A percentile compares a stretch with the other conserved stretches of the same genome.
These are phyloP conservation scores for Cerrena zonata DNA, from an alignment of 1,284 basidiomycete species.

Conservation along the genomic window DNA sequence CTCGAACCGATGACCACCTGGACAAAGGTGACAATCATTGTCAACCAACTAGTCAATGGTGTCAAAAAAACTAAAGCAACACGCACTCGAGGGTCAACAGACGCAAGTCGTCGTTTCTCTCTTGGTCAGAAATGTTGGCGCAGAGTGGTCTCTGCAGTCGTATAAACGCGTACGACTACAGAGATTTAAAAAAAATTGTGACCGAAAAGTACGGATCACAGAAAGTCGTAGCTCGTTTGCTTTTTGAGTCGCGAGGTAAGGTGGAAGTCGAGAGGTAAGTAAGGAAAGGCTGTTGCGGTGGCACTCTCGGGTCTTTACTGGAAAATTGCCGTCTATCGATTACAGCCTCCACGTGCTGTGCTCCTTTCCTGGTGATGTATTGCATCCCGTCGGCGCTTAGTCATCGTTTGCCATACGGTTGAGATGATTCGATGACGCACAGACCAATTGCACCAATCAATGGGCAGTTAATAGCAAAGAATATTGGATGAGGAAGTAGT, in stretches of 20 bases:
- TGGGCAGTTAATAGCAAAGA: too few relatives aligned
- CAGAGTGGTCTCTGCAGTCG: constrained; percentile 35
- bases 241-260: neutral
- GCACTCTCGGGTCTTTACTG: constrained; percentile 3
- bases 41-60: constrained; percentile 3
- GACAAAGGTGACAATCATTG: too few relatives aligned
- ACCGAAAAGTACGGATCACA: too few relatives aligned
- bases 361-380: neutral
- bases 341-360: neutral
- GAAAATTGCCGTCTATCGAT: constrained; percentile 3
- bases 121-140: constrained; percentile 66
- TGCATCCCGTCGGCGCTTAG: neutral
- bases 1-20: constrained; percentile 78
- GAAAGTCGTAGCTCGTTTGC: too few relatives aligned
- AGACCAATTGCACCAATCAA: neutral
- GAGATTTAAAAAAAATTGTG: constrained; percentile 20
- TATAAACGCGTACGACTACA: constrained; percentile 32
- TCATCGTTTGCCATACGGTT: neutral
- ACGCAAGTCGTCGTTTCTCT: constrained; percentile 74
- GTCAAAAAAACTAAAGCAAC: constrained; percentile 15
- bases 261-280: neutral
- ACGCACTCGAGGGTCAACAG: constrained; percentile 74
- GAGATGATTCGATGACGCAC: neutral
- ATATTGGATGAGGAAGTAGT: too few relatives aligned
- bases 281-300: neutral